Evolutionary conservation across 225 moss, liverwort and hornwort genomes (phyloP), one percentile per base, ranked within the genome.

Genomic region (Pleurozium schreberi): DNA sequence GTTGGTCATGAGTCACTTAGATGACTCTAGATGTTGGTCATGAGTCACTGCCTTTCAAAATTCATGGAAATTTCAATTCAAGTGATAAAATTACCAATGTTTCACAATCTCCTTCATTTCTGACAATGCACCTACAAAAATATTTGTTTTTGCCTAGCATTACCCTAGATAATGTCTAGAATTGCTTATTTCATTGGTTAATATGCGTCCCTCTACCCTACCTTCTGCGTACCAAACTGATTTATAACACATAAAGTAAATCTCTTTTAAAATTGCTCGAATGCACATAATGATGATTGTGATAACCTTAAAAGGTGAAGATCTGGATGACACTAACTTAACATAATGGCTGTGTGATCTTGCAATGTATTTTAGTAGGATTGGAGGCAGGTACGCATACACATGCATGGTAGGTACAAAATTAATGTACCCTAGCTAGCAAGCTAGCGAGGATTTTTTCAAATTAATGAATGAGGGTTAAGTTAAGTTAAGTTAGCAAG

Each of bases 351-450:
- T 57, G 62, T 3, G 4, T 9, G 36, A 64, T 62, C 49, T 79
- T 49, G 57, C 30, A 52, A 89, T 30, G 40, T 55, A 69, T 36
- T 64, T 40, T 83, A 11, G 38, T 86, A 6, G 65, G 59, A 86
- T 42, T 66, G 88, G 92, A 84, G 92, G 90, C 90, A 43, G 74
- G 90, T 88, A 86, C 86, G 60, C 92, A 80, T 80, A 90, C 84
- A 83, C 2, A 90, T 90, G 84, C 73, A n/a, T 2, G 0, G 65
- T 65, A 10, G 73, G 84, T 88, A 86, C 84, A 90, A 55, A 55
- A 25, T 78, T n/a, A 90, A 79, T 92, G 86, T 88, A 88, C 43
- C n/a, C n/a, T n/a, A n/a, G n/a, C n/a, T n/a, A n/a, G 16, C 64
- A 33, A 49, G 23, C 79, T 80, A 7, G 33, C 2, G 14, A 40